These are phyloP conservation scores for Daphne laureola DNA, from an alignment of 441 rosid genomes.

Conservation along the genomic window DNA sequence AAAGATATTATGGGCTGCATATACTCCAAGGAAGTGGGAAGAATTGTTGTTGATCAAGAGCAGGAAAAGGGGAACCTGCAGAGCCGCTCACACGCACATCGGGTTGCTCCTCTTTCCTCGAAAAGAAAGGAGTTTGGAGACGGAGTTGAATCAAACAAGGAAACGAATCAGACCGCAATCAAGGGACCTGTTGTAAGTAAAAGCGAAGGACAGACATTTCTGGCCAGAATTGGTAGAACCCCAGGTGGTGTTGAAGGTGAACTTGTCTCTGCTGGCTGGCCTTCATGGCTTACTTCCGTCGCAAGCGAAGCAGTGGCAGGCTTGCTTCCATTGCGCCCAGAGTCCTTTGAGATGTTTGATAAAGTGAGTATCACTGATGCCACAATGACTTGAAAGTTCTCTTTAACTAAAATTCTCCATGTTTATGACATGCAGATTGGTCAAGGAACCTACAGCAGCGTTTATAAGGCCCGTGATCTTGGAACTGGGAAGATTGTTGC, in stretches of 20 bases:
- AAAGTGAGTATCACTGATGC: conserved; percentile 38
- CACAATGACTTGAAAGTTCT: too few species aligned
- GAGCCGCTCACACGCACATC: conserved; percentile 36
- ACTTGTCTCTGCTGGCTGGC: conserved; percentile 77
- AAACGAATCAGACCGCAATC: too few species aligned
- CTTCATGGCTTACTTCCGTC: conserved; percentile 79
- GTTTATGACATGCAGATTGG: conserved; percentile 53
- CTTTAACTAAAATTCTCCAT: too few species aligned
- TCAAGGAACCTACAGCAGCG: conserved; percentile 95
- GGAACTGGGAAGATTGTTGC: conserved; percentile 73
- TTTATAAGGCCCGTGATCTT: conserved; percentile 77
- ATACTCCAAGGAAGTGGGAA: conserved; percentile 57
- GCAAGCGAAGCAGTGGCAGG: conserved; percentile 87
- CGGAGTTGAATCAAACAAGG: conserved; percentile 12
- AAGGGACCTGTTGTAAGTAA: conserved; percentile 2
- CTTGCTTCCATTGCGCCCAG: conserved; percentile 73
- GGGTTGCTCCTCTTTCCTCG: conserved; percentile 50
- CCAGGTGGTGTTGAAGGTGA: conserved; percentile 43
- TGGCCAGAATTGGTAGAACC: conserved; percentile 23
- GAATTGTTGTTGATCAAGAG: conserved; percentile 21
- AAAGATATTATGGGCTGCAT: conserved; percentile 72
- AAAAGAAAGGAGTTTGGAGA: conserved; percentile 30
- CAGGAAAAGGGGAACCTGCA: conserved; percentile 20
- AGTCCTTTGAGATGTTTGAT: conserved; percentile 76
- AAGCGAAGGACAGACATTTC: conserved; percentile 21